These are phyloP conservation scores for Lumnitzera racemosa DNA, from an alignment of 345 rosid genomes.

Conservation along the genomic window DNA sequence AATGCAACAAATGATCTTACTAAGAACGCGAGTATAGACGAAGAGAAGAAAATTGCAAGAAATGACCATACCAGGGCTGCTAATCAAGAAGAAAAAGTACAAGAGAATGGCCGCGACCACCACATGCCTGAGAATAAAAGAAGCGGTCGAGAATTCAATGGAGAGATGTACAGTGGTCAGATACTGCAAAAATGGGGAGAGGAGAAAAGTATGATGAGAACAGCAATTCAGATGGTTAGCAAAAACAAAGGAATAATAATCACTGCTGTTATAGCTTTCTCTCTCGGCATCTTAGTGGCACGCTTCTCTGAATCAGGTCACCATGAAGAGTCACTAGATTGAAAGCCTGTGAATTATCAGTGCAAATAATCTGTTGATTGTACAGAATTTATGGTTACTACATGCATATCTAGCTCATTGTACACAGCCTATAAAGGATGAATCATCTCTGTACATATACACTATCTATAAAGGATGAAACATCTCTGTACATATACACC, in stretches of 20 bases:
- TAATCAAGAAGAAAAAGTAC: no score
- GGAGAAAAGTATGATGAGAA: constrained; percentile 6
- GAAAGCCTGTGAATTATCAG: neutral
- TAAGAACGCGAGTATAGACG: neutral
- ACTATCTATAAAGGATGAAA: no score
- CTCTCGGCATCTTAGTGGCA: constrained; percentile 26
- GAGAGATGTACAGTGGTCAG: constrained; percentile 9
- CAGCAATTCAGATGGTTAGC: constrained; percentile 14
- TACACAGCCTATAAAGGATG: no score
- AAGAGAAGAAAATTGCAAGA: neutral
- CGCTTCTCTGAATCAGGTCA: constrained; percentile 5
- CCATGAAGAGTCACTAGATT: neutral
- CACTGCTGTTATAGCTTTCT: constrained; percentile 30
- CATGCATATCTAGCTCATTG: no score
- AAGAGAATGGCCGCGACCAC: neutral
- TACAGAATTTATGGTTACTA: no score
- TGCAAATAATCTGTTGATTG: no score
- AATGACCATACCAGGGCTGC: no score
- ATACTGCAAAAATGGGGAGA: constrained; percentile 11
- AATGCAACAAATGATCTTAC: neutral
- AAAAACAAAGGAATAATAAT: constrained; percentile 21
- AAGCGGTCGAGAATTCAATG: neutral
- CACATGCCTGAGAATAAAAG: neutral
- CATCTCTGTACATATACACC: no score
- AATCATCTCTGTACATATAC: no score